Evolutionary conservation across 306 rosid genomes (phyloP).

Genomic region (Cercis canadensis): DNA sequence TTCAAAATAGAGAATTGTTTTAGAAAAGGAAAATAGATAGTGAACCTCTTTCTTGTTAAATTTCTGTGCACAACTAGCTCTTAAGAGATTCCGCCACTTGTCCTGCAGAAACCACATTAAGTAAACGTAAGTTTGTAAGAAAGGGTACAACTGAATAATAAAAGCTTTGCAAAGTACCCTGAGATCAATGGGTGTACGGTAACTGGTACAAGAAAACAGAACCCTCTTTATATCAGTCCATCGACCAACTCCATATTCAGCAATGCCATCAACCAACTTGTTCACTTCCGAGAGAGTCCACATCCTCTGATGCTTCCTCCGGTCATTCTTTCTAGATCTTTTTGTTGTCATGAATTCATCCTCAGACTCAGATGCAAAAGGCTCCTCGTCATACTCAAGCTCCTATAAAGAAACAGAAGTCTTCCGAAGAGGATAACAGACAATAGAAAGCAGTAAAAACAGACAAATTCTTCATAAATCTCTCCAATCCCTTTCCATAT

Average conservation of each 20-base stretch:
- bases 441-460: too few relatives aligned
- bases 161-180: constrained; percentile 62
- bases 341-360: constrained; percentile 50
- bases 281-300: constrained; percentile 83
- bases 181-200: constrained; percentile 96
- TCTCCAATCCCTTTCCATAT: too few relatives aligned
- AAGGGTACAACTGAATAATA: constrained; percentile 21
- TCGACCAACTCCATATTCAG: constrained; percentile 92
- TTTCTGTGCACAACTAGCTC: constrained; percentile 63
- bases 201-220: constrained; percentile 66
- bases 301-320: constrained; percentile 94
- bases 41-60: constrained; percentile 65
- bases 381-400: constrained; percentile 53
- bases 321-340: constrained; percentile 60
- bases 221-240: constrained; percentile 88
- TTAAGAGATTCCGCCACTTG: constrained; percentile 93
- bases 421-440: too few relatives aligned
- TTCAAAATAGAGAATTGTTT: neutral
- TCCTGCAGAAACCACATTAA: constrained; percentile 63
- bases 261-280: constrained; percentile 87
- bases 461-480: too few relatives aligned
- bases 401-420: constrained; percentile 41
- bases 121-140: constrained; percentile 32
- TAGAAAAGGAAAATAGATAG: constrained; percentile 26
- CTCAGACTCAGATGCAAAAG: constrained; percentile 55